These are phyloP conservation scores for Andrographis paniculata DNA, from an alignment of 305 asterid genomes.

Conservation along the genomic window DNA sequence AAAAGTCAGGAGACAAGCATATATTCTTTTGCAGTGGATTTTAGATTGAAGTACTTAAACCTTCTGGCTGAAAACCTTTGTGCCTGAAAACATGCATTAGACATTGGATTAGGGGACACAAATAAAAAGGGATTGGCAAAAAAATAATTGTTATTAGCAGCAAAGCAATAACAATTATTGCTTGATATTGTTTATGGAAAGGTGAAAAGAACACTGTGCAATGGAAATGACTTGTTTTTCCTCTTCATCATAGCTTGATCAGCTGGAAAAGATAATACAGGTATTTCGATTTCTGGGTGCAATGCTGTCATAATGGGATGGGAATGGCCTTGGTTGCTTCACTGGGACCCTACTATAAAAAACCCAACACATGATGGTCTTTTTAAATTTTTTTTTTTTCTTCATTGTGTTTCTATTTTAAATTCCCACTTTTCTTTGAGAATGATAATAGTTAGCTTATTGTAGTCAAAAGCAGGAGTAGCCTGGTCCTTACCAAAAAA, in stretches of 20 bases:
- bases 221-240: background rate
- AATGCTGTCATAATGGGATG: background rate
- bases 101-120: background rate
- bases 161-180: too few species aligned
- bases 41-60: background rate
- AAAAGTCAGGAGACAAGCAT: too few species aligned
- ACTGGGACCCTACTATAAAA: background rate
- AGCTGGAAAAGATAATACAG: background rate
- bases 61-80: background rate
- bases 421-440: background rate
- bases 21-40: background rate
- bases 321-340: background rate
- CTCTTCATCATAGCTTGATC: background rate
- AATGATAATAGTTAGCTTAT: background rate
- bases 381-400: background rate
- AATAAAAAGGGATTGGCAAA: background rate
- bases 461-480: background rate
- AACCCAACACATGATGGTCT: background rate
- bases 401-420: background rate
- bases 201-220: background rate
- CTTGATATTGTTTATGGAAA: background rate
- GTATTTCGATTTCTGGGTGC: background rate
- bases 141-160: background rate
- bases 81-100: background rate
- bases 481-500: too few species aligned